These are phyloP conservation scores for Colletotrichum somersetense DNA, from an alignment of 2,329 filamentous ascomycete genomes.

Conservation along the genomic window DNA sequence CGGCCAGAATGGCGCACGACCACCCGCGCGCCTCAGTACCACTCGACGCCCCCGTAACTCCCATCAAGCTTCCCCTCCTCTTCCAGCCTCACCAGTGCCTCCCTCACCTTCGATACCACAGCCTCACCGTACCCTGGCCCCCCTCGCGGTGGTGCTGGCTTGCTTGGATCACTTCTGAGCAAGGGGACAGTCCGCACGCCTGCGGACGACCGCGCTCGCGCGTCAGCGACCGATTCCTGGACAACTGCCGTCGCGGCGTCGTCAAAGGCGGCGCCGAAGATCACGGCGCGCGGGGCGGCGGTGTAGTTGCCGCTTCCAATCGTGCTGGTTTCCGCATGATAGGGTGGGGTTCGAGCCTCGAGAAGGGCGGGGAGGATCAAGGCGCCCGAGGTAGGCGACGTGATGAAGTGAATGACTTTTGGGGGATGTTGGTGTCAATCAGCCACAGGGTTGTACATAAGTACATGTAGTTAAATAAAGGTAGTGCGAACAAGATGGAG, in stretches of 20 bases:
- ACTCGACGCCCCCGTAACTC: constrained; percentile 40
- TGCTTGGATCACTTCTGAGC: constrained; percentile 45
- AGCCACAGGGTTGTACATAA: not conserved
- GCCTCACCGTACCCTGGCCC: constrained; percentile 47
- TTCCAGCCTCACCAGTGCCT: constrained; percentile 43
- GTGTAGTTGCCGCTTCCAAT: constrained; percentile 40
- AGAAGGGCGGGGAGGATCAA: constrained; percentile 41
- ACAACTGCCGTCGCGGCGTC: constrained; percentile 22
- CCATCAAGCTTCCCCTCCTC: constrained; percentile 44
- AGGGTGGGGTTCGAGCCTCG: constrained; percentile 16
- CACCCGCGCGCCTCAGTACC: constrained; percentile 26
- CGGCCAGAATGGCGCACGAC: not conserved
- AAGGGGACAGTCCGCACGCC: constrained; percentile 42
- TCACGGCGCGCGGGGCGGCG: constrained; percentile 28
- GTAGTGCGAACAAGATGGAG: not conserved
- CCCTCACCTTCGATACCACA: constrained; percentile 46
- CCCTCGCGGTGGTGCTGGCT: constrained; percentile 44
- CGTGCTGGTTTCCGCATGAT: constrained; percentile 39
- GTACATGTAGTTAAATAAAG: not conserved
- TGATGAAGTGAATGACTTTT: constrained; percentile 42
- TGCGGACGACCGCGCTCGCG: not conserved
- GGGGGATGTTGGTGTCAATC: not conserved
- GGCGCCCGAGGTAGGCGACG: constrained; percentile 28
- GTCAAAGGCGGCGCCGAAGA: constrained; percentile 40
- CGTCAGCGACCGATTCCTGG: constrained; percentile 17